Conservation (phyloP, 768 basidiomycete genomes). For the Hysterangium stoloniferum region DNA sequence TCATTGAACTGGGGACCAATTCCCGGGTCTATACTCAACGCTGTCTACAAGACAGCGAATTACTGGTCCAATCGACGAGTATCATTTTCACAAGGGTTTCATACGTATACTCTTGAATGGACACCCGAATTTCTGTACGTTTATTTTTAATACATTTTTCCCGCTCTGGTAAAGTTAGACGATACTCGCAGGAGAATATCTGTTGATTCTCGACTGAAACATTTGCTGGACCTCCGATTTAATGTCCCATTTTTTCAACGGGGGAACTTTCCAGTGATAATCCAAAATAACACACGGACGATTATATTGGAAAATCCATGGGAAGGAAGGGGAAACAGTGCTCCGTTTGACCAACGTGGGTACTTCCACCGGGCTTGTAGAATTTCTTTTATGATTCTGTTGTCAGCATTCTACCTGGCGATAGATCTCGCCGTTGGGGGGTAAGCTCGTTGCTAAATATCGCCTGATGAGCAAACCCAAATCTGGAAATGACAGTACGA, state of each 20-base stretch:
- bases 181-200: too few species aligned
- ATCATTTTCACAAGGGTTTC: conserved; percentile 41
- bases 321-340: conserved; percentile 38
- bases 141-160: too few species aligned
- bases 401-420: conserved; percentile 71
- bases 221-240: too few species aligned
- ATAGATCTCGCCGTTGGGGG: conserved; percentile 76
- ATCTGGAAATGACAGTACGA: too few species aligned
- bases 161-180: too few species aligned
- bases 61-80: conserved; percentile 37
- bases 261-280: conserved; percentile 40
- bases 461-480: too few species aligned
- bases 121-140: conserved; percentile 39
- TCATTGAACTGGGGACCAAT: conserved; percentile 70
- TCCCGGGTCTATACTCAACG: conserved; percentile 31
- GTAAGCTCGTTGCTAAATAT: too few species aligned
- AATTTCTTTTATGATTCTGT: neutral
- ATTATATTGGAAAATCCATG: conserved; percentile 42
- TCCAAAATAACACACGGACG: too few species aligned
- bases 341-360: conserved; percentile 48
- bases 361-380: neutral
- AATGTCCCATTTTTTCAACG: conserved; percentile 47
- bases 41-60: conserved; percentile 33
- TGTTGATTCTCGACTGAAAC: too few species aligned
- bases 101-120: conserved; percentile 57